Base-by-base conservation (phyloP, 2,329 filamentous ascomycete species). In the Aspergillus sp. region DNA sequence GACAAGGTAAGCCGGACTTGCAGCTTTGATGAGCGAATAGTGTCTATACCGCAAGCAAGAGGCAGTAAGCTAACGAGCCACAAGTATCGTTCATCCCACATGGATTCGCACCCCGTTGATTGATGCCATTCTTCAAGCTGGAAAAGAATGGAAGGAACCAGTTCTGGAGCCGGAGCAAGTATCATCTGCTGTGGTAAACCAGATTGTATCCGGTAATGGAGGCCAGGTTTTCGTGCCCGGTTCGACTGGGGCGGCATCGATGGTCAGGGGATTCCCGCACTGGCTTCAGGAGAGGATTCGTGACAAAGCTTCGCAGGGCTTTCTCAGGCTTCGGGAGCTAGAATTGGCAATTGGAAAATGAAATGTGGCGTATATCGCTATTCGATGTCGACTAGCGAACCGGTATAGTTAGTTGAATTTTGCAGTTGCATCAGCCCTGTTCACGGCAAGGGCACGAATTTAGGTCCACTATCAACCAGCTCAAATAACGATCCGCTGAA, bases 181-280 rank as follows among this genome's bases (percentile, higher is more conserved):
- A 13, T 63, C 64, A 6, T 52, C 63, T 14, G 61, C 57, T 4
- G 54, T 72, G 1, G 56, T 71, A 15, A 51, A 52, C 30, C 63
- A 68, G 35, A 55, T 73, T 5, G 44, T 66, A 11, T 60, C 48
- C 29, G 58, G 64, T n/a, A 53, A 60, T 24, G 62, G 64, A 32
- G 65, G 58, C 3, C 57, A 64, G 35, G 45, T 67, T 15, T 51
- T 69, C 12, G 37, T 70, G 5, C 61, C 69, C 4, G 15, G 58
- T n/a, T 29, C 28, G 8, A 10, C 15, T 29, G 28, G 28, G 12
- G 3, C 19, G 12, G 28, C 16, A 19, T 29, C 28, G 2, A 17
- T 33, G 15, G 8, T 40, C 8, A 25, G 41, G 29, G 38, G 27
- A 3, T 36, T 37, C 30, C 43, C 61, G 4, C 53, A 55, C 29